phyloP scores from a whole-genome alignment of 768 basidiomycete species.

The Crucibulum laeve region DNA sequence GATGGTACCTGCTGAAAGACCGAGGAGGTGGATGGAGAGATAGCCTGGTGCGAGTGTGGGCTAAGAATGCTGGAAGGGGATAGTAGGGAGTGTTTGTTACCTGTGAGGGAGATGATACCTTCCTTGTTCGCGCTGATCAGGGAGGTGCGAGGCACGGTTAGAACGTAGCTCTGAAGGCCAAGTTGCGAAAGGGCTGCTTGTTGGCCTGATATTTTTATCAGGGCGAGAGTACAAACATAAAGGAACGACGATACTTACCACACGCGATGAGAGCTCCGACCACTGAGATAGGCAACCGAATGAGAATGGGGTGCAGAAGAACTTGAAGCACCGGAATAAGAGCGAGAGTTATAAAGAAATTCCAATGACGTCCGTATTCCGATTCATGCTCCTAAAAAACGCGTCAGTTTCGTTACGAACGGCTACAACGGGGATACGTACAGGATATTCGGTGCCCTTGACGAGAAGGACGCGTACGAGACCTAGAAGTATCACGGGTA shows the following conservation, averaged over 20 bases:
- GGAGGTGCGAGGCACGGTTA: constrained; percentile 57
- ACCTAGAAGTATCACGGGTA: constrained; percentile 72
- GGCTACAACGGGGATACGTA: constrained; percentile 34
- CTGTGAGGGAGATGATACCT: constrained; percentile 77
- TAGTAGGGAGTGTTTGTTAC: constrained; percentile 23
- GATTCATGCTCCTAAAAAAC: constrained; percentile 77
- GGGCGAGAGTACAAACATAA: neutral
- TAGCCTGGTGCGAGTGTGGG: constrained; percentile 53
- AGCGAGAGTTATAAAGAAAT: constrained; percentile 94
- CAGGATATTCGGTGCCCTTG: constrained; percentile 93
- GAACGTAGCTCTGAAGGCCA: constrained; percentile 58
- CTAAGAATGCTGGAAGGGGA: neutral
- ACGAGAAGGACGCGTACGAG: constrained; percentile 77
- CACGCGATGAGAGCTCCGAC: constrained; percentile 60
- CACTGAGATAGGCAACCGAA: constrained; percentile 50
- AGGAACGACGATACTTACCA: constrained; percentile 29
- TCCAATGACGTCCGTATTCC: constrained; percentile 98
- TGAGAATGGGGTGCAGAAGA: constrained; percentile 62
- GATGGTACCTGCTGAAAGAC: constrained; percentile 76
- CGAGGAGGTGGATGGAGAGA: constrained; percentile 84
- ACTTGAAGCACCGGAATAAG: constrained; percentile 72
- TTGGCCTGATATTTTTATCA: constrained; percentile 46
- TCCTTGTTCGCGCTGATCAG: constrained; percentile 87
- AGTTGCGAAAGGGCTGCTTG: constrained; percentile 56
- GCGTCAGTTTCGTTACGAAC: neutral